phyloP scores from a whole-genome alignment of 2,329 filamentous ascomycete species.

The Epichloe uncinata region DNA sequence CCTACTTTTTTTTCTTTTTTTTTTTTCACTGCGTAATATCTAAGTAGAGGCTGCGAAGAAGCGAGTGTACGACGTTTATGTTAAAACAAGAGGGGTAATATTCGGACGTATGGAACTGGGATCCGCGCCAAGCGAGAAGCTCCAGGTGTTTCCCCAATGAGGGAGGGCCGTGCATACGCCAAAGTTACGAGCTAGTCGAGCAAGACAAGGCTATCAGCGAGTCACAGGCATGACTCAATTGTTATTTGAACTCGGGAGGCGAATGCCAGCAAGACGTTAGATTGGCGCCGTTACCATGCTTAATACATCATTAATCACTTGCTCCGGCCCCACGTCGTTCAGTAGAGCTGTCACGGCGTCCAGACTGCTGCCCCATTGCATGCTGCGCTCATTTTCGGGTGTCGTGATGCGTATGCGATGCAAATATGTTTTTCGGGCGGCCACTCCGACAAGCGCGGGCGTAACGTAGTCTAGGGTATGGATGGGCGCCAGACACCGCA shows the following conservation, averaged over 20 bases:
- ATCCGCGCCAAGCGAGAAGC: too few species aligned
- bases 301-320: constrained; percentile 52
- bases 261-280: not conserved
- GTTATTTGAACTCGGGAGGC: not conserved
- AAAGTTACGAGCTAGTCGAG: not conserved
- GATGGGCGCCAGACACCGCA: constrained; percentile 63
- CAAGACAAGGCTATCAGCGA: not conserved
- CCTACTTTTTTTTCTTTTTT: too few species aligned
- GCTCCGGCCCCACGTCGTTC: constrained; percentile 45
- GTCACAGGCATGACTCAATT: not conserved
- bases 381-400: constrained; percentile 64
- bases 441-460: constrained; percentile 70
- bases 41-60: too few species aligned
- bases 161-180: not conserved
- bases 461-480: constrained; percentile 72
- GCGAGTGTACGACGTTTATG: not conserved
- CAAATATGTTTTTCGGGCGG: constrained; percentile 73
- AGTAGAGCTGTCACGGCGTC: constrained; percentile 55
- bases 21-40: not conserved
- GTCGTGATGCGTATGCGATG: constrained; percentile 65
- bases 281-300: constrained; percentile 34
- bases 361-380: constrained; percentile 82
- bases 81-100: not conserved
- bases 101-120: too few species aligned
- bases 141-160: too few species aligned